A percentile compares a stretch with the other conserved stretches of the same genome.
These are phyloP conservation scores for Amanita jacksonii DNA, from an alignment of 768 basidiomycete species.

Conservation along the genomic window DNA sequence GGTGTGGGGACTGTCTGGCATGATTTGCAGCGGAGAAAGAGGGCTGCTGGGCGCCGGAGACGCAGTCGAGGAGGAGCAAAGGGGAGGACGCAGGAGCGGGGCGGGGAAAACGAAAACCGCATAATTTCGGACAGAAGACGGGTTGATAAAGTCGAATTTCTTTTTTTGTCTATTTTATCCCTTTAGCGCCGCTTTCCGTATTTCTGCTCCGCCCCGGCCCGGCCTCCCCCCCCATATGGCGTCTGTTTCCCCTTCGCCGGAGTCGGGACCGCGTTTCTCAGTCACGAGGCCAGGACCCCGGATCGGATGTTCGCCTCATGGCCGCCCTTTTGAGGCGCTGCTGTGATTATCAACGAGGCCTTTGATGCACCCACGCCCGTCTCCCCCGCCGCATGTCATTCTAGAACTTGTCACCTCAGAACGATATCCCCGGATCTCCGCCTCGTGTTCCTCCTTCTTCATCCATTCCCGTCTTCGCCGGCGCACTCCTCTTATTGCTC, in stretches of 20 bases:
- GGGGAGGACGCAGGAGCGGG: conserved; percentile 4
- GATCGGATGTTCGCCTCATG: conserved; percentile 1
- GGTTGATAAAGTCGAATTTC: conserved; percentile 7
- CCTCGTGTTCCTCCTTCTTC: conserved; percentile 5
- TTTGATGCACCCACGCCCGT: conserved; percentile 1
- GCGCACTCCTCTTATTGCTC: neutral
- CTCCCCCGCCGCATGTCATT: conserved; percentile 6
- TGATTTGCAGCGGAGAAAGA: conserved; percentile 7
- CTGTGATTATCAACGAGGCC: neutral
- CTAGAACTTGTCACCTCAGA: conserved; percentile 1
- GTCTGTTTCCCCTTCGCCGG: too few species aligned
- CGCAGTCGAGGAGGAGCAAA: neutral
- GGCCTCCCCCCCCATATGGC: neutral
- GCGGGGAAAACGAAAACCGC: conserved; percentile 5
- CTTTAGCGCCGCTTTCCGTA: neutral
- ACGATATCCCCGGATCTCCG: conserved; percentile 1
- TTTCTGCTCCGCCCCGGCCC: neutral
- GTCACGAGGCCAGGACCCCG: conserved; percentile 7
- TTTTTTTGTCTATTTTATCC: conserved; percentile 1
- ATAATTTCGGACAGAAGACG: conserved; percentile 3
- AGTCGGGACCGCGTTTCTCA: too few species aligned
- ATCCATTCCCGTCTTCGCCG: neutral
- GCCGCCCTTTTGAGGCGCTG: neutral
- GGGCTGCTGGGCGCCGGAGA: neutral
- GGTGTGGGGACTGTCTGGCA: conserved; percentile 11